phyloP scores from a whole-genome alignment of 257 asterid genomes.

The Scutellaria barbata region DNA sequence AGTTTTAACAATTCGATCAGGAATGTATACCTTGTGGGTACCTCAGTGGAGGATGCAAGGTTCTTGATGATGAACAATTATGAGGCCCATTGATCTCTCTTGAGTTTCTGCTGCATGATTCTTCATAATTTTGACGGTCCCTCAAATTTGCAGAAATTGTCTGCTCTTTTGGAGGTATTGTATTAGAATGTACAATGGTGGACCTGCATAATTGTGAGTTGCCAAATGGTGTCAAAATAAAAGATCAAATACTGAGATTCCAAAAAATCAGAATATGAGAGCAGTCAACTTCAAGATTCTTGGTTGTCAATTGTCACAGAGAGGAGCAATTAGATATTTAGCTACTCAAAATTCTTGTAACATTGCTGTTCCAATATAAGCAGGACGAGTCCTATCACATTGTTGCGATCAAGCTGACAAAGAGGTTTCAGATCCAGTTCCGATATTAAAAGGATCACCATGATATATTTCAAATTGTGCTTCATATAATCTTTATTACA shows the following conservation, averaged over 20 bases:
- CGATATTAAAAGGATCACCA: background rate
- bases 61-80: constrained; percentile 54
- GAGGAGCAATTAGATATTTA: too few relatives aligned
- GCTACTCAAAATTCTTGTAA: too few relatives aligned
- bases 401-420: background rate
- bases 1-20: constrained; percentile 11
- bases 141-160: constrained; percentile 42
- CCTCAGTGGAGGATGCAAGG: constrained; percentile 61
- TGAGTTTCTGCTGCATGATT: constrained; percentile 52
- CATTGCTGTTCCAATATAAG: too few relatives aligned
- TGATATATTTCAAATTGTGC: background rate
- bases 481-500: background rate
- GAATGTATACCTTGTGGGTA: constrained; percentile 52
- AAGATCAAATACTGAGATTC: background rate
- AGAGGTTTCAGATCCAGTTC: background rate
- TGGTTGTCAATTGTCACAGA: too few relatives aligned
- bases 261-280: background rate
- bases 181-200: constrained; percentile 65
- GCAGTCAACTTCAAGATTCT: too few relatives aligned
- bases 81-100: constrained; percentile 57
- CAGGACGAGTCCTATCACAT: background rate
- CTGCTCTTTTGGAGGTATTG: constrained; percentile 61
- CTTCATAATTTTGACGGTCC: constrained; percentile 57
- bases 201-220: constrained; percentile 50
- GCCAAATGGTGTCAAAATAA: background rate